Evolutionary conservation across 306 rosid species (phyloP), one percentile per base, ranked within the genome.

Genomic region (Lathyrus aphaca): DNA sequence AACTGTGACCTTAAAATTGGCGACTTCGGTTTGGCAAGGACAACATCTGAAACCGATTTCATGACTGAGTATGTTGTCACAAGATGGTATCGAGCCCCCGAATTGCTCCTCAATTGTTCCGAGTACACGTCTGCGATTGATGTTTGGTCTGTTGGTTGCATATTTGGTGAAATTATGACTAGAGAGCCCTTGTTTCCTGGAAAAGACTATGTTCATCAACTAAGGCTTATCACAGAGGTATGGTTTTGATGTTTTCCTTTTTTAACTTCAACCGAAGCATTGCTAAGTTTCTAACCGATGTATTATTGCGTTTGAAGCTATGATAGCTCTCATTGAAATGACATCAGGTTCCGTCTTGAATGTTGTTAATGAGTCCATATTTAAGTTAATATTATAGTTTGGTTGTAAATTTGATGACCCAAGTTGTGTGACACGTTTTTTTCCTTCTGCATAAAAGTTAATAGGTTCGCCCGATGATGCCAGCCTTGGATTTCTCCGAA

Each of bases 381-480:
- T 6, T 66, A 19, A 64, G 54, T 25, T 68, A 40, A 29, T 72
- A 72, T 44, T 68, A n/a, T 59, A 7, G 64, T 35, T 71, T 39
- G 32, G 32, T 23, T 55, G 5, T 53, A 19, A 69, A n/a, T 39
- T 39, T 51, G 37, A 23, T 64, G 70, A 54, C 72, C 53, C 6
- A 49, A 68, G 73, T 66, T 64, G 68, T 59, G 69, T 85, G 61
- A 66, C 82, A 71, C 80, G 73, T 21, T 73, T 71, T 10, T 10
- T 66, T 66, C 35, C 79, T 76, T 80, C 65, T 66, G 83, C 58
- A 27, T 58, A 64, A 77, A 82, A 94, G 99, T 86, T 94, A 68
- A 76, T 94, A 81, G 99, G 99, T 68, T 91, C 99, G 74, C 99
- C 99, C 19, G 97, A 91, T 42, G 97, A 94, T 69, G 86, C 96